These are phyloP conservation scores for Scutellaria barbata DNA, from an alignment of 257 asterid species.

Conservation along the genomic window DNA sequence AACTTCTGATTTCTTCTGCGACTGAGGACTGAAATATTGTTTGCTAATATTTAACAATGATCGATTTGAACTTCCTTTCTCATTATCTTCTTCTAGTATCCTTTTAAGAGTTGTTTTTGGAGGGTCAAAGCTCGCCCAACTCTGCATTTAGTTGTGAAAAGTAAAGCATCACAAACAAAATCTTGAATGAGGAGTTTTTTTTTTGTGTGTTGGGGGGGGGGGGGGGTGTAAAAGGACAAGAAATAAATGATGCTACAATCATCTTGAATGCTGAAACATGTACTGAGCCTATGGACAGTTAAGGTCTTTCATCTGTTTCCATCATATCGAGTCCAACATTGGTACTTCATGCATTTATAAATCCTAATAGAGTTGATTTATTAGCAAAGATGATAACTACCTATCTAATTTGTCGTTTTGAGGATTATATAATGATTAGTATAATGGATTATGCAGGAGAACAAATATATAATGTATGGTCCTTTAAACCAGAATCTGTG, in stretches of 20 bases:
- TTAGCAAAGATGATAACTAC: conserved; percentile 17
- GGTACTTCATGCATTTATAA: conserved; percentile 7
- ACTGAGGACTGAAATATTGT: conserved; percentile 51
- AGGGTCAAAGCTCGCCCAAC: conserved; percentile 71
- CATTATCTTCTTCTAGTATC: conserved; percentile 58
- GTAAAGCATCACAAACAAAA: conserved; percentile 25
- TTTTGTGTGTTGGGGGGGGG: neutral
- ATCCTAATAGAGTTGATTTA: neutral
- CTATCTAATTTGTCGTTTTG: neutral
- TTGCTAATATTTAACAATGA: conserved; percentile 50
- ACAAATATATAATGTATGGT: neutral
- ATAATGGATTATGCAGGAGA: conserved; percentile 7
- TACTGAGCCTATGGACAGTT: conserved; percentile 13
- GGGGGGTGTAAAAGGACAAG: neutral
- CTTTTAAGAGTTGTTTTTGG: conserved; percentile 83
- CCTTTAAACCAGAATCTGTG: conserved; percentile 20
- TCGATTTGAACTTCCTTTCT: conserved; percentile 50
- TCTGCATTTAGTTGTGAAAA: conserved; percentile 55
- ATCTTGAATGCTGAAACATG: conserved; percentile 16
- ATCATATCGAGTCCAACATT: conserved; percentile 5
- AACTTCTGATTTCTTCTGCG: conserved; percentile 50
- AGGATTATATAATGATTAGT: neutral
- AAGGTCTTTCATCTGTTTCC: conserved; percentile 19
- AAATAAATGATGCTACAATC: conserved; percentile 16
- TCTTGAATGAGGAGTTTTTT: conserved; percentile 22